Conservation (phyloP, 2,329 filamentous ascomycete genomes). For the Calonectria pteridis region DNA sequence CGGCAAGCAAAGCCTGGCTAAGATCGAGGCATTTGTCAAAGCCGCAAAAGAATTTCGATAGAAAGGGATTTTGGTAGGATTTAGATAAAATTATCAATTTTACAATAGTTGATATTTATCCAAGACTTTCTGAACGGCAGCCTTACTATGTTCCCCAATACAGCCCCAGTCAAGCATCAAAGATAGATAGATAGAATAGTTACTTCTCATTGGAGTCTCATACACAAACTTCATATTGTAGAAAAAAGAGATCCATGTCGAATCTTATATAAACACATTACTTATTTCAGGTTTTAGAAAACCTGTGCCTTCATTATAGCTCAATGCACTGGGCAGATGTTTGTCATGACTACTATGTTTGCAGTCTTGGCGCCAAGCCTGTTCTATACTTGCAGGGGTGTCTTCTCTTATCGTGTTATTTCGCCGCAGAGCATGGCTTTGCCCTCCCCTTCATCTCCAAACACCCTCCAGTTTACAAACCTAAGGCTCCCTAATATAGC, state of each 20-base stretch:
- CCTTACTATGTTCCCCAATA: neutral
- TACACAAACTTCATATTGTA: neutral
- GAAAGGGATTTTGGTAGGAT: neutral
- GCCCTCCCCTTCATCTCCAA: conserved; percentile 13
- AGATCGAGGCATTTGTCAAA: conserved; percentile 84
- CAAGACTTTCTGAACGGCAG: neutral
- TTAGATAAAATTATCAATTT: conserved; percentile 23
- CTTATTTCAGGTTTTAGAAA: neutral
- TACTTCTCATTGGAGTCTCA: neutral
- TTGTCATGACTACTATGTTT: neutral
- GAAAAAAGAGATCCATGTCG: neutral
- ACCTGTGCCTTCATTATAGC: neutral
- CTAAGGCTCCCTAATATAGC: neutral
- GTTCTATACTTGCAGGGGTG: neutral
- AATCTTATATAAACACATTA: neutral
- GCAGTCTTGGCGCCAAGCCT: neutral
- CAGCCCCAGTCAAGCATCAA: neutral
- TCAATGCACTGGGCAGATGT: no score
- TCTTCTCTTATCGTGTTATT: neutral
- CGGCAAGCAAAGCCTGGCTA: conserved; percentile 83
- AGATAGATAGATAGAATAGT: neutral
- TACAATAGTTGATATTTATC: neutral
- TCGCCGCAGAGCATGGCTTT: conserved; percentile 17
- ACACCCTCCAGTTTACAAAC: neutral
- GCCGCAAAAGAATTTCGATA: conserved; percentile 75